Percentiles rank a stretch among this genome's conserved stretches.
Evolutionary conservation across 2,329 filamentous ascomycete species (phyloP).

Genomic region (Exophiala aquamarina): DNA sequence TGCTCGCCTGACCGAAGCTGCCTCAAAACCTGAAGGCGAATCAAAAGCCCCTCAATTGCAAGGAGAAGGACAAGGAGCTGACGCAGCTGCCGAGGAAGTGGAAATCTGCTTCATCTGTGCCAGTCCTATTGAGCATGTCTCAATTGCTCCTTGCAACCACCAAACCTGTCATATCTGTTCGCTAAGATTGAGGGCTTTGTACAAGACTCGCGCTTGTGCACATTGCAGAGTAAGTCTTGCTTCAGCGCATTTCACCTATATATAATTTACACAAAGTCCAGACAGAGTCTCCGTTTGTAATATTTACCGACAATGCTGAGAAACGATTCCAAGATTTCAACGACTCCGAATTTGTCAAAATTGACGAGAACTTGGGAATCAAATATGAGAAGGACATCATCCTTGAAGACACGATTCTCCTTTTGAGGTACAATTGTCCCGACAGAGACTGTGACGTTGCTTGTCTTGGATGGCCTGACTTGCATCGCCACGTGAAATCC

Average conservation of each 20-base stretch:
- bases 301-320: slow-evolving; percentile 82
- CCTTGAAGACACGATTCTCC: slow-evolving; percentile 81
- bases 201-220: slow-evolving; percentile 95
- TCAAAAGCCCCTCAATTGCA: slow-evolving; percentile 9
- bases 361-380: slow-evolving; percentile 85
- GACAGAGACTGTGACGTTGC: slow-evolving; percentile 81
- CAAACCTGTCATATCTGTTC: slow-evolving; percentile 95
- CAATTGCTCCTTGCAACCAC: slow-evolving; percentile 92
- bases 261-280: slow-evolving; percentile 18
- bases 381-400: slow-evolving; percentile 87
- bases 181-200: slow-evolving; percentile 84
- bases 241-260: background rate
- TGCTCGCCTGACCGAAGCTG: slow-evolving; percentile 50
- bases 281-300: slow-evolving; percentile 64
- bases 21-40: slow-evolving; percentile 37
- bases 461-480: slow-evolving; percentile 75
- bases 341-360: slow-evolving; percentile 69
- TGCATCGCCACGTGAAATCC: slow-evolving; percentile 77
- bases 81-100: slow-evolving; percentile 54
- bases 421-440: slow-evolving; percentile 93
- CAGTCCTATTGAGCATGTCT: slow-evolving; percentile 81
- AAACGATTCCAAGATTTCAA: slow-evolving; percentile 87
- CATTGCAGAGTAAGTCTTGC: slow-evolving; percentile 74
- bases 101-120: slow-evolving; percentile 98
- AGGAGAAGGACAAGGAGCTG: slow-evolving; percentile 8